These are phyloP conservation scores for Rhamnella rubrinervis DNA, from an alignment of 331 rosid genomes.

Conservation along the genomic window DNA sequence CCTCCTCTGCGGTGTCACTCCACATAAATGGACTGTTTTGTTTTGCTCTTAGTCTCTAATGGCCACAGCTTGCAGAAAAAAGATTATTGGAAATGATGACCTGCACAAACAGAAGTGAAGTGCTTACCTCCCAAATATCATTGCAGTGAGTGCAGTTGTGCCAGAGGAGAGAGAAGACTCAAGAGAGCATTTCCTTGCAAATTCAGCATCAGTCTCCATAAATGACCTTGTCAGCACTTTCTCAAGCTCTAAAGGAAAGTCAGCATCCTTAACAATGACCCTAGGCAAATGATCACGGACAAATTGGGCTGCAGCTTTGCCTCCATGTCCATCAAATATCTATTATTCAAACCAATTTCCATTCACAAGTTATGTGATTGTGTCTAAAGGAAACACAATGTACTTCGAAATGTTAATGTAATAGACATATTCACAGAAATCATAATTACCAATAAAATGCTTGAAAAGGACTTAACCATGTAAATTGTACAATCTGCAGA, in stretches of 20 bases:
- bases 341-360: constrained; percentile 29
- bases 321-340: constrained; percentile 97
- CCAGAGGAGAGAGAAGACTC: constrained; percentile 77
- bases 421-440: not conserved
- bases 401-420: too few relatives aligned
- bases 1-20: not conserved
- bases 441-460: not conserved
- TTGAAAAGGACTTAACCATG: not conserved
- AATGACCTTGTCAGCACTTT: constrained; percentile 84
- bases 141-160: constrained; percentile 91
- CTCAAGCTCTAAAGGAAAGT: constrained; percentile 81
- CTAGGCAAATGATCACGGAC: constrained; percentile 82
- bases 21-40: not conserved
- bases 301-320: constrained; percentile 76
- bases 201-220: constrained; percentile 73
- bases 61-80: not conserved
- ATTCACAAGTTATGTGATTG: not conserved
- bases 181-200: constrained; percentile 58
- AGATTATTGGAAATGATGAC: not conserved
- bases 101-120: constrained; percentile 3
- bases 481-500: constrained; percentile 7
- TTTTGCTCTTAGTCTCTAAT: not conserved
- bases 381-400: too few relatives aligned
- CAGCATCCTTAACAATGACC: constrained; percentile 78
- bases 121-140: constrained; percentile 77